phyloP scores from a whole-genome alignment of 495 filamentous ascomycete species.

The Amniculicola lignicola region DNA sequence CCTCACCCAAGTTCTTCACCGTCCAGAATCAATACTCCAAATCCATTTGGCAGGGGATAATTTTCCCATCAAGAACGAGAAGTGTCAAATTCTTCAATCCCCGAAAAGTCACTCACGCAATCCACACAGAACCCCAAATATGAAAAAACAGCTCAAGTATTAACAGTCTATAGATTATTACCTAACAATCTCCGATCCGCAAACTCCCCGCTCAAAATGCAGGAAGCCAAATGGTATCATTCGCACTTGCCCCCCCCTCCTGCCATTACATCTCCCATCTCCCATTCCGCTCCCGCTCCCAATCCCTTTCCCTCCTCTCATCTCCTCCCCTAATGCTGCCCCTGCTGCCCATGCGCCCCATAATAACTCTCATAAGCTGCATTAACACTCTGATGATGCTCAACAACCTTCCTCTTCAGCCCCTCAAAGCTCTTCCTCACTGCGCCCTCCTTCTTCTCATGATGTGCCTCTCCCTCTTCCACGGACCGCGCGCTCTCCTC shows the following conservation, averaged over 20 bases:
- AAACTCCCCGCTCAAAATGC: background rate
- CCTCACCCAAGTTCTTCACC: too few relatives aligned
- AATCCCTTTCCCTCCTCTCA: background rate
- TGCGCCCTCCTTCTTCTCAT: background rate
- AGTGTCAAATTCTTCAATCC: too few relatives aligned
- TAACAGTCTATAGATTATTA: background rate
- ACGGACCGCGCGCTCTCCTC: background rate
- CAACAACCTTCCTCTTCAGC: conserved; percentile 3
- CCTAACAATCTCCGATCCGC: too few relatives aligned
- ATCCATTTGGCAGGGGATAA: too few relatives aligned
- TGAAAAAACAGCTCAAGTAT: background rate
- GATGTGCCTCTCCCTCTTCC: background rate
- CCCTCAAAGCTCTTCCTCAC: background rate
- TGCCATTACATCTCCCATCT: too few relatives aligned
- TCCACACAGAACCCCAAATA: too few relatives aligned
- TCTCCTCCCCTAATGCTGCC: background rate
- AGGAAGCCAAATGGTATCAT: background rate
- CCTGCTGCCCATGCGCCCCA: background rate
- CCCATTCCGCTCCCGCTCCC: background rate
- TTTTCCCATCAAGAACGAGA: too few relatives aligned
- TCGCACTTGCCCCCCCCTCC: too few relatives aligned
- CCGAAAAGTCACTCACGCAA: too few relatives aligned
- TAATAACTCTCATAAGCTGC: conserved; percentile 4
- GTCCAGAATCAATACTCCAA: too few relatives aligned
- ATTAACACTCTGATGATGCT: conserved; percentile 12